Percentiles rank a stretch among this genome's conserved stretches.
phyloP scores from a whole-genome alignment of 179 eudicot species.

The Nepenthes alata region DNA sequence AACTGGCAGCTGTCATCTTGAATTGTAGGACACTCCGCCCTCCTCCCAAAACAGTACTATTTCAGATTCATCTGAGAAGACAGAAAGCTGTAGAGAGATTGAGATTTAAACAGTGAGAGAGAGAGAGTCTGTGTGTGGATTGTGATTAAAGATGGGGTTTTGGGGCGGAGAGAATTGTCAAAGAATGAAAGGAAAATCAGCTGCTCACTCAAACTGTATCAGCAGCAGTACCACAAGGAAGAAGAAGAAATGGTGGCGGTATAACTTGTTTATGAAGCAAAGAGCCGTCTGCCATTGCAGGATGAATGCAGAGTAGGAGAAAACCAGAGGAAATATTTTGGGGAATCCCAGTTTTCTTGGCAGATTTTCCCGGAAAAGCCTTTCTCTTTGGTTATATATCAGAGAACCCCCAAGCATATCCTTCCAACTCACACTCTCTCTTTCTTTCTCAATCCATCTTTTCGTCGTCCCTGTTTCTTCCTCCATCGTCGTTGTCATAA shows the following conservation, averaged over 20 bases:
- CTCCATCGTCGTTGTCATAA: neutral
- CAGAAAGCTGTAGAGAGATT: too few species aligned
- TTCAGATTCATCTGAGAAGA: neutral
- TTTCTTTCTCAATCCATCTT: neutral
- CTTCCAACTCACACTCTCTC: too few species aligned
- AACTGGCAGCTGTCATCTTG: too few species aligned
- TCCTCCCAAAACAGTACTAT: neutral
- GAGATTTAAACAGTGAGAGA: neutral
- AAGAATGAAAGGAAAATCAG: slow-evolving; percentile 3
- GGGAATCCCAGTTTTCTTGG: too few species aligned
- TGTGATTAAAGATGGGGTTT: neutral
- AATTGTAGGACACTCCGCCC: neutral
- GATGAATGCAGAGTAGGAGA: neutral
- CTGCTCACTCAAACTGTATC: too few species aligned
- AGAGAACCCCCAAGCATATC: neutral
- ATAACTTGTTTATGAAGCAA: slow-evolving; percentile 33
- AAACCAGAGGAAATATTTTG: neutral
- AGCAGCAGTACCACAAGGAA: neutral
- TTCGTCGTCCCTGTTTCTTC: neutral
- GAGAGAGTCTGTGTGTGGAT: neutral
- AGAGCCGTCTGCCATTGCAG: slow-evolving; percentile 15
- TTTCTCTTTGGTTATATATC: too few species aligned
- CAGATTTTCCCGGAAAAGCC: too few species aligned
- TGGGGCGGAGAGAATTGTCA: slow-evolving; percentile 15
- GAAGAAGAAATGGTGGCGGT: slow-evolving; percentile 1